Base-by-base conservation (phyloP, 2,329 filamentous ascomycete genomes). In the Fusarium coicis region DNA sequence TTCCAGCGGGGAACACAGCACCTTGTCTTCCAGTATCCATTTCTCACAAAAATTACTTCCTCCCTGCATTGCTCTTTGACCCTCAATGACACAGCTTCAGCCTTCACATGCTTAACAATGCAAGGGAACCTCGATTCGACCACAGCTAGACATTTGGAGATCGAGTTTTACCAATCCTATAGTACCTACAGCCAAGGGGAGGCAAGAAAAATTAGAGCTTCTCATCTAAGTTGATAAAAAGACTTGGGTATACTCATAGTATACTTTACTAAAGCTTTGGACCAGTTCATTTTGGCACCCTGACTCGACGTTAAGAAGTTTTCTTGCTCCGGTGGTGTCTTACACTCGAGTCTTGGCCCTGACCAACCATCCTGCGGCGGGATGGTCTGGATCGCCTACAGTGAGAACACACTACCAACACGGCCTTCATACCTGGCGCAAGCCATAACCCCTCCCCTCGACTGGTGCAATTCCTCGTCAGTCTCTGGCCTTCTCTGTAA, bases 381-480 rank as follows among this genome's bases (percentile, higher is more conserved):
- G 36, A 55, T 34, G 43, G 19, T 32, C 55, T 72, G 56, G 70
- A 63, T 69, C 63, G 28, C 21, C 18, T 21, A 73, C 70, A 74
- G 70, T 73, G 23, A 53, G 32, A 23, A 21, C 21, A 19, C 5
- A 2, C 10, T 14, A 18, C 19, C 30, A 21, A 40, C 50, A 73
- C 70, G 58, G 70, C n/a, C 40, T 26, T 34, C 66, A 68, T 71
- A 62, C 66, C 66, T 68, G 23, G 5, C 36, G 43, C 61, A 73
- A 74, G 70, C 71, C 71, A 74, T 58, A 43, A 40, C 62, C 42
- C 58, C 68, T 23, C 23, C 37, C 52, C 49, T 52, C 34, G 9
- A 36, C 49, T 36, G 30, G 32, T 23, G 15, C 28, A 23, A n/a
- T 70, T 72, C 52, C 40, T 69, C 43, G 42, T 23, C 59, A 40